phyloP scores from a whole-genome alignment of 208 protist species.

The Sergeia podlipaevii region DNA sequence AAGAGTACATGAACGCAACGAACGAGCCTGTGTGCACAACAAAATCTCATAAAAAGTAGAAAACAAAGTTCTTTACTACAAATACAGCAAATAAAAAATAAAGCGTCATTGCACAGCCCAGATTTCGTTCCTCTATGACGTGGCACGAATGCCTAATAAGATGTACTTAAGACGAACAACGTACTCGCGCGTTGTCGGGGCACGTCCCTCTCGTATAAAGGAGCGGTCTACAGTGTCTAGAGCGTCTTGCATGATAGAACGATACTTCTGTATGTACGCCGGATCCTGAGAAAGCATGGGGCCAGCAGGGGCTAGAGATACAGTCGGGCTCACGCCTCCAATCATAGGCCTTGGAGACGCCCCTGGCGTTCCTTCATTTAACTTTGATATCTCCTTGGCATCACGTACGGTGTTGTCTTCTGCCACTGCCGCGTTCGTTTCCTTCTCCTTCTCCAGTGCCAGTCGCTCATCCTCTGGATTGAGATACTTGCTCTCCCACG shows the following conservation, averaged over 20 bases:
- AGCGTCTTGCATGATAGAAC: constrained; percentile 71
- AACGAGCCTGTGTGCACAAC: no score
- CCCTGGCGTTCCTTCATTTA: no score
- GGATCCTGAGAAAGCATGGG: constrained; percentile 31
- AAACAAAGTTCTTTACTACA: no score
- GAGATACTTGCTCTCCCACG: constrained; percentile 65
- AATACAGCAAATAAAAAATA: no score
- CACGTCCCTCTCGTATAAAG: constrained; percentile 68
- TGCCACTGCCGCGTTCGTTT: background rate
- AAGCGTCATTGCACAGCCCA: no score
- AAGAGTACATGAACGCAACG: no score
- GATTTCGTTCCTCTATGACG: no score
- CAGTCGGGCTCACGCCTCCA: background rate
- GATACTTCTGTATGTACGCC: constrained; percentile 71
- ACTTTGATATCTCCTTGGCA: background rate
- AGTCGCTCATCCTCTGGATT: constrained; percentile 55
- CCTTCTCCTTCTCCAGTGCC: background rate
- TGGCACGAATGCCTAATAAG: constrained; percentile 69
- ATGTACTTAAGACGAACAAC: constrained; percentile 53
- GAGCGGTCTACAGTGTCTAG: constrained; percentile 74
- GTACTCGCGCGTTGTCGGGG: constrained; percentile 64
- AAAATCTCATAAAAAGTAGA: no score
- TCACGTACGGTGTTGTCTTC: background rate
- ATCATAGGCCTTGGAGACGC: no score
- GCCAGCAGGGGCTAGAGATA: constrained; percentile 46